Base-by-base conservation (phyloP, 1,284 basidiomycete species). In the Ganoderma leucocontextum region DNA sequence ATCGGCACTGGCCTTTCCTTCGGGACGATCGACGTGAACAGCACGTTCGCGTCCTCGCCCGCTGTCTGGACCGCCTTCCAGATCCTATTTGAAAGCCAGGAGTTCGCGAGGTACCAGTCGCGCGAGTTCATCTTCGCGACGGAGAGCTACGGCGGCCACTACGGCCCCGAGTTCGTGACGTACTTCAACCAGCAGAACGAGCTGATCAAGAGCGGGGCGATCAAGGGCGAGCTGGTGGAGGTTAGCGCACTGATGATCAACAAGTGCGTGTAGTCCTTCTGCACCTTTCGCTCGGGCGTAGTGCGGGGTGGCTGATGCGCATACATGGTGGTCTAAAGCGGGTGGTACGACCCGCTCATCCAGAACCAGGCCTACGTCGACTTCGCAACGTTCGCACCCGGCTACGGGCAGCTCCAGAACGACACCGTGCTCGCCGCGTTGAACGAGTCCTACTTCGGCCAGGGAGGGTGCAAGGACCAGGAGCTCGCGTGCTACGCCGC, bases 141-240 rank as follows among this genome's bases (percentile, higher is more conserved):
- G 0, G 89, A 91, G 75, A 90, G 88, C 66, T 91, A 90, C 67
- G 90, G 89, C 2, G 90, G 91, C 0, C 90, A 91, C 74, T 92
- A 90, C 72, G 90, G 86, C 1, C 89, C 88, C 25, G 83, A 82
- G 65, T 91, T 89, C 74, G 87, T 91, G 38, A 85, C 87, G 1
- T 91, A 85, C 76, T 91, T 93, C 73, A 82, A 91, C 53, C 79
- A 89, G 69, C 90, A 92, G 76, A 93, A 92, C 65, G 79, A 80
- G 0, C 79, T 84, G 53, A 90, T 91, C 66, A 72, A 79, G n/a
- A 73, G 76, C 36, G 83, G 86, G 19, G 65, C 77, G n/a, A 67
- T 81, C 38, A 60, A 75, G 62, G 82, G 79, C 22, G 76, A 80
- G 61, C 76, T 78, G 59, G 78, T 86, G 62, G 74, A 78, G 52